Conservation (phyloP, 228 moss, liverwort and hornwort genomes). For the Sphagnum magellanicum region DNA sequence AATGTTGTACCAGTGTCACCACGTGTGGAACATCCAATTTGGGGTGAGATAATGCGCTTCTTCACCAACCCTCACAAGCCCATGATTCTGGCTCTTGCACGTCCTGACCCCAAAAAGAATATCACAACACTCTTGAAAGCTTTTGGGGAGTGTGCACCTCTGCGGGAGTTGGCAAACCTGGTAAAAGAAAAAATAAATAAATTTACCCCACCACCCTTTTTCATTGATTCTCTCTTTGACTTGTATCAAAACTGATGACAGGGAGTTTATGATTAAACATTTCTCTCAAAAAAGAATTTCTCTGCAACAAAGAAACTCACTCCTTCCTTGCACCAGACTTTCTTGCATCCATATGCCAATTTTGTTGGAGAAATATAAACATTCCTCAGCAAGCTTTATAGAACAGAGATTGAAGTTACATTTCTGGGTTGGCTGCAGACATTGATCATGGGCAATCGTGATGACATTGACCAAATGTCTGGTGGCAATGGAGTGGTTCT, state of each 20-base stretch:
- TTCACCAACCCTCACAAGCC: conserved; percentile 72
- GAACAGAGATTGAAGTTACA: too few species aligned
- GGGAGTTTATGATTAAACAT: too few species aligned
- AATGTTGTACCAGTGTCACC: conserved; percentile 39
- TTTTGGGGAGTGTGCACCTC: conserved; percentile 49
- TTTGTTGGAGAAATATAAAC: too few species aligned
- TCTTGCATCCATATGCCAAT: too few species aligned
- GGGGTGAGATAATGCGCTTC: conserved; percentile 59
- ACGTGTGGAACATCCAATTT: conserved; percentile 32
- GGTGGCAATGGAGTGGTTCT: conserved; percentile 48
- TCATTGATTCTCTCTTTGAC: too few species aligned
- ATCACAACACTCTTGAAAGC: conserved; percentile 66
- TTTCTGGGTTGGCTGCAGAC: conserved; percentile 30
- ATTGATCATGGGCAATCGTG: conserved; percentile 72
- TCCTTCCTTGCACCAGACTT: too few species aligned
- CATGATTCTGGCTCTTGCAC: conserved; percentile 78
- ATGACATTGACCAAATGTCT: conserved; percentile 72
- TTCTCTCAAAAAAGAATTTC: too few species aligned
- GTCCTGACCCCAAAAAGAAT: conserved; percentile 76
- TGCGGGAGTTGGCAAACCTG: conserved; percentile 72
- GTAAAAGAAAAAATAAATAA: conserved; percentile 8
- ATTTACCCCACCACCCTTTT: too few species aligned
- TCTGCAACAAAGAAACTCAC: not conserved
- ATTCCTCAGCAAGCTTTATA: too few species aligned
- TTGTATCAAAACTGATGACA: too few species aligned